These are phyloP conservation scores for Penicillium digitatum DNA, from an alignment of 2,329 filamentous ascomycete species.

Conservation along the genomic window DNA sequence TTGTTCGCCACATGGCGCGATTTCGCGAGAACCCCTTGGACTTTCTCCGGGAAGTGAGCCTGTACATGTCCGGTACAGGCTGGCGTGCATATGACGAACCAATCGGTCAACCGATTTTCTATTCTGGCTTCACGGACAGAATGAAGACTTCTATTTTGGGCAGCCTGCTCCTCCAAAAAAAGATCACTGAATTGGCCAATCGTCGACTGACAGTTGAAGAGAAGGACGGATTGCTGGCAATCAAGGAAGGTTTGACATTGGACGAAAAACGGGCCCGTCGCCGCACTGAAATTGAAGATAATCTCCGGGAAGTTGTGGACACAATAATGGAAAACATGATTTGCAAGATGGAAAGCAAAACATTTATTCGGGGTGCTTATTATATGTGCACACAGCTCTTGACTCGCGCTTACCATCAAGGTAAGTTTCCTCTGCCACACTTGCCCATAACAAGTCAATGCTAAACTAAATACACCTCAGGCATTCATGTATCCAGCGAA, in stretches of 20 bases:
- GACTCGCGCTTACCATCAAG: constrained; percentile 91
- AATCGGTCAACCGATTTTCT: constrained; percentile 90
- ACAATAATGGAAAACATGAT: constrained; percentile 93
- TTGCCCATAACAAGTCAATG: background rate
- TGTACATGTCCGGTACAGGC: constrained; percentile 87
- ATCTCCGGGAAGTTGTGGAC: constrained; percentile 75
- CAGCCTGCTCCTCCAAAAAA: constrained; percentile 68
- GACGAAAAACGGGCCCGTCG: constrained; percentile 32
- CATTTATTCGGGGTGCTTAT: constrained; percentile 87
- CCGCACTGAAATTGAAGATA: constrained; percentile 62
- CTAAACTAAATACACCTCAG: constrained; percentile 28
- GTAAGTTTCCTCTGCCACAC: constrained; percentile 35
- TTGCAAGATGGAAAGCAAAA: constrained; percentile 95
- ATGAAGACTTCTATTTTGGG: constrained; percentile 77
- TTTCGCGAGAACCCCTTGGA: constrained; percentile 71
- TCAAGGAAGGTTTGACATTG: constrained; percentile 25
- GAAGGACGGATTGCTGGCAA: constrained; percentile 63
- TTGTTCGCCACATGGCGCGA: constrained; percentile 71
- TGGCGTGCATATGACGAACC: constrained; percentile 92
- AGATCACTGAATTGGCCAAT: constrained; percentile 72
- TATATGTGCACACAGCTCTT: constrained; percentile 83
- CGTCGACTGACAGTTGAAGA: constrained; percentile 72
- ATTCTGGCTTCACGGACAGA: constrained; percentile 82
- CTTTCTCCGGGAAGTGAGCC: constrained; percentile 87
- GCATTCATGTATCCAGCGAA: constrained; percentile 90